Percentiles rank a stretch among this genome's conserved stretches.
These are phyloP conservation scores for Saccharomycopsis crataegensis DNA, from an alignment of 1,139 yeast species.

Conservation along the genomic window DNA sequence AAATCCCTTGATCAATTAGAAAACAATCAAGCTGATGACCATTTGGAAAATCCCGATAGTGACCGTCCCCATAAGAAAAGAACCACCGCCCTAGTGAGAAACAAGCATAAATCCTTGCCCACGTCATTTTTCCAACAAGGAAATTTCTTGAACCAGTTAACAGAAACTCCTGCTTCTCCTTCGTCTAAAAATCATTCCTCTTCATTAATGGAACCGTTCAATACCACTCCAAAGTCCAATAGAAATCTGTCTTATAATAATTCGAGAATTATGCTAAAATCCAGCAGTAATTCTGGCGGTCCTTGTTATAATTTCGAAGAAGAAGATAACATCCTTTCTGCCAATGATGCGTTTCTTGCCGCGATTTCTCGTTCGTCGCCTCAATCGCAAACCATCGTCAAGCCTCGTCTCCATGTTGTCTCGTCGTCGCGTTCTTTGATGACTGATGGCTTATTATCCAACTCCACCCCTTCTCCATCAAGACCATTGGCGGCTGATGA, in stretches of 20 bases:
- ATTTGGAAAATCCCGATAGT: background rate
- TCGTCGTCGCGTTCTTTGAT: background rate
- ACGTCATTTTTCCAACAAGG: slow-evolving; percentile 2
- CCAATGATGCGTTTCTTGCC: slow-evolving; percentile 19
- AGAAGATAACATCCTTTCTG: slow-evolving; percentile 17
- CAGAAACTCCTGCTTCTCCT: background rate
- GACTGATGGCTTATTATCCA: too few species aligned
- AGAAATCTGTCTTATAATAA: background rate
- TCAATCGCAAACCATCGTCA: background rate
- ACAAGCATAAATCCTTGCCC: slow-evolving; percentile 15
- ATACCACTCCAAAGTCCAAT: slow-evolving; percentile 11
- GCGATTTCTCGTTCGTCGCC: slow-evolving; percentile 15
- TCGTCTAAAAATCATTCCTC: background rate
- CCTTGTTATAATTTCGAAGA: slow-evolving; percentile 16
- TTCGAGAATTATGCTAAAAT: background rate
- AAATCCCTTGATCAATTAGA: background rate
- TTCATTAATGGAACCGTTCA: slow-evolving; percentile 17
- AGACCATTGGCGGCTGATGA: background rate
- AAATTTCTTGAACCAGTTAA: slow-evolving; percentile 6
- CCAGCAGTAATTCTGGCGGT: background rate
- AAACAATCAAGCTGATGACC: background rate
- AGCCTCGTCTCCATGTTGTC: background rate
- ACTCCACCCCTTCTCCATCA: too few species aligned
- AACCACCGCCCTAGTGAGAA: background rate
- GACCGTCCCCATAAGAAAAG: slow-evolving; percentile 8